Conservation (phyloP, 306 rosid species). For the Betula pendula region DNA sequence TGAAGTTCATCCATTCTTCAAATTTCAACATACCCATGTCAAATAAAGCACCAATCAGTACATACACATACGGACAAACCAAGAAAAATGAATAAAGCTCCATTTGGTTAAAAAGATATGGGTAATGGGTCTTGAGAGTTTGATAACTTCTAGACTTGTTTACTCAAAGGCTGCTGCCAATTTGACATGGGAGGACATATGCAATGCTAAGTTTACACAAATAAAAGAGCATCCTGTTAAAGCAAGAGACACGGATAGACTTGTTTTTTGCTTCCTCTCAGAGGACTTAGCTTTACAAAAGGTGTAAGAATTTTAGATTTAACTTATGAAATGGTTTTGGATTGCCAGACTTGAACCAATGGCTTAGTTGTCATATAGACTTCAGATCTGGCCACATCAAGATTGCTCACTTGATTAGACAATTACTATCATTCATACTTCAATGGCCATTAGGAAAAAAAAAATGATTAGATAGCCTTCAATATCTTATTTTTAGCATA, state of each 20-base stretch:
- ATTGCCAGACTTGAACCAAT: background rate
- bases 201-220: constrained; percentile 43
- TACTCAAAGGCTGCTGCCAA: constrained; percentile 43
- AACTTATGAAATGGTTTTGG: background rate
- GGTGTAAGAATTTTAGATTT: constrained; percentile 7
- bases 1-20: too few species aligned
- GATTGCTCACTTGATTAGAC: background rate
- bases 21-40: too few species aligned
- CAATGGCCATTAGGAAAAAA: background rate
- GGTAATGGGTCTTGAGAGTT: too few species aligned
- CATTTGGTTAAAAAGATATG: too few species aligned
- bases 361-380: background rate
- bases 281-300: constrained; percentile 4
- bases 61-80: too few species aligned
- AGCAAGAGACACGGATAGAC: constrained; percentile 44
- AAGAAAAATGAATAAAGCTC: too few species aligned
- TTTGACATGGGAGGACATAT: constrained; percentile 50
- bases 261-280: constrained; percentile 16
- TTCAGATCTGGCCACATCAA: background rate
- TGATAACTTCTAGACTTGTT: too few species aligned
- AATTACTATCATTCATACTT: background rate
- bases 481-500: background rate
- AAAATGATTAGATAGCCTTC: background rate
- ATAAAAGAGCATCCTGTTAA: constrained; percentile 55
- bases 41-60: too few species aligned